These are phyloP conservation scores for Pyrrhoderma lamaoense DNA, from an alignment of 1,284 basidiomycete species.

Conservation along the genomic window DNA sequence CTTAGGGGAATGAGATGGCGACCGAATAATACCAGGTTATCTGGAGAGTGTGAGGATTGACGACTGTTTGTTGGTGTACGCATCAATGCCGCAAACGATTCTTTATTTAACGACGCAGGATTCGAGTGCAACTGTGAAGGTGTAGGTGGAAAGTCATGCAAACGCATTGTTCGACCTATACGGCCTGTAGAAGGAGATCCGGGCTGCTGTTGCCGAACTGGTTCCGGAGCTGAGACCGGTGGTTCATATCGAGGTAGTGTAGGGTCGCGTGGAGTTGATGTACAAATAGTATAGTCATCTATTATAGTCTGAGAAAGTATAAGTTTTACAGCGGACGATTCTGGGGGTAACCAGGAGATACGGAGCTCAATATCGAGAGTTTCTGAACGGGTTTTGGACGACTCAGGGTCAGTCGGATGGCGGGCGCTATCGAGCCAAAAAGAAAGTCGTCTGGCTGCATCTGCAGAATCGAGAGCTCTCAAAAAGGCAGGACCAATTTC, in stretches of 20 bases:
- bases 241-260: slow-evolving; percentile 4
- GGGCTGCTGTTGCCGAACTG: slow-evolving; percentile 3
- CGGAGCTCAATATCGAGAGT: slow-evolving; percentile 15
- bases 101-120: neutral
- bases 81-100: slow-evolving; percentile 1
- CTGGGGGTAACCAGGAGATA: slow-evolving; percentile 15
- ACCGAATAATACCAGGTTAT: neutral
- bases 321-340: slow-evolving; percentile 8
- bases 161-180: slow-evolving; percentile 9
- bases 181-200: neutral
- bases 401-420: no score
- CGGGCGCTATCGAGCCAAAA: slow-evolving; percentile 11
- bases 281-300: slow-evolving; percentile 18
- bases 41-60: slow-evolving; percentile 12
- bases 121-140: slow-evolving; percentile 3
- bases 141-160: slow-evolving; percentile 13
- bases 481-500: slow-evolving; percentile 9
- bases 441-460: slow-evolving; percentile 10
- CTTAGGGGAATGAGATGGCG: no score
- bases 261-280: slow-evolving; percentile 17
- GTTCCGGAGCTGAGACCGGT: neutral
- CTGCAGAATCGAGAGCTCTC: slow-evolving; percentile 12
- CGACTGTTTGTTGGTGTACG: neutral
- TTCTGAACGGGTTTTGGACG: neutral
- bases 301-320: slow-evolving; percentile 18